phyloP scores from a whole-genome alignment of 1,284 basidiomycete species.

The Cryptococcus amylolentus region DNA sequence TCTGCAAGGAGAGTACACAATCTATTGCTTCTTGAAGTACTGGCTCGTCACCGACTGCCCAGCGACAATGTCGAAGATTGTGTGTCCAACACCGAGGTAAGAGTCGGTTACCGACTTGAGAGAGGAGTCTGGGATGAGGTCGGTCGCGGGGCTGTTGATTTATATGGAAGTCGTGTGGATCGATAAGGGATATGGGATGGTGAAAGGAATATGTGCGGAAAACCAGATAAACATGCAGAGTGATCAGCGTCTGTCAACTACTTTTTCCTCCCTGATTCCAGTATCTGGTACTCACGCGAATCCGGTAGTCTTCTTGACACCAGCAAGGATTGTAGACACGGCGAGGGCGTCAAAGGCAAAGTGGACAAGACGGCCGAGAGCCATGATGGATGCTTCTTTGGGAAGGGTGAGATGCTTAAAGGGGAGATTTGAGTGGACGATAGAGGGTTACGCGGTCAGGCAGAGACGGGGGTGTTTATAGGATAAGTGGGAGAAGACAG shows the following conservation, averaged over 20 bases:
- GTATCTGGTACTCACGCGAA: conserved; percentile 67
- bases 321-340: conserved; percentile 83
- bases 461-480: background rate
- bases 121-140: conserved; percentile 68
- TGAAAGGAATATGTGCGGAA: background rate
- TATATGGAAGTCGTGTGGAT: background rate
- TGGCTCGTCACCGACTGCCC: conserved; percentile 73
- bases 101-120: conserved; percentile 69
- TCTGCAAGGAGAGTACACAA: too few species aligned
- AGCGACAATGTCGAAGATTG: conserved; percentile 77
- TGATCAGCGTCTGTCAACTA: background rate
- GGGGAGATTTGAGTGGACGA: background rate
- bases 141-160: conserved; percentile 61
- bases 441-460: background rate
- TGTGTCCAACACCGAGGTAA: conserved; percentile 83
- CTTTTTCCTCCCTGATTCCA: too few species aligned
- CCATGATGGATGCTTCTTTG: conserved; percentile 54
- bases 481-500: background rate
- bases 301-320: conserved; percentile 84
- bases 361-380: conserved; percentile 75
- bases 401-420: background rate
- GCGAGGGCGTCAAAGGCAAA: conserved; percentile 81
- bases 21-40: conserved; percentile 56
- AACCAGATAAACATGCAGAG: background rate
- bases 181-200: background rate